Conservation (phyloP, 129 eudicot genomes). For the Glebionis coronaria region DNA sequence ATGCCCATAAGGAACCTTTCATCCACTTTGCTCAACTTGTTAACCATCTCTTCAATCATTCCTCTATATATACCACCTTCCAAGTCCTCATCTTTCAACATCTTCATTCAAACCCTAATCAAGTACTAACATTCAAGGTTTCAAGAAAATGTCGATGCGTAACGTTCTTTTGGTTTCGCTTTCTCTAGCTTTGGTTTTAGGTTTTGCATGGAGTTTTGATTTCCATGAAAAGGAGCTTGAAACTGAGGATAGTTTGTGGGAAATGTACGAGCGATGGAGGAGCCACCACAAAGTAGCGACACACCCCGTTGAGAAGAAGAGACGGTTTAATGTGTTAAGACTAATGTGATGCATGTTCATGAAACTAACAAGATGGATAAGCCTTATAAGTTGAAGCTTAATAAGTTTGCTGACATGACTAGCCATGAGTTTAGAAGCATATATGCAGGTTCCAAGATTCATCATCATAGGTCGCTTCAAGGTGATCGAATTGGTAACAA, state of each 20-base stretch:
- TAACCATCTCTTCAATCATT: slow-evolving; percentile 4
- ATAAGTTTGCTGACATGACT: slow-evolving; percentile 89
- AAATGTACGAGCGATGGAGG: slow-evolving; percentile 84
- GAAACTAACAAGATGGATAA: slow-evolving; percentile 68
- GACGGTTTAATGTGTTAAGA: slow-evolving; percentile 79
- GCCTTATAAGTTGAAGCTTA: slow-evolving; percentile 82
- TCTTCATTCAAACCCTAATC: slow-evolving; percentile 15
- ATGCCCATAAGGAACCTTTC: slow-evolving; percentile 36
- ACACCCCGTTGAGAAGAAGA: slow-evolving; percentile 60
- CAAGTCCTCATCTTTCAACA: slow-evolving; percentile 31
- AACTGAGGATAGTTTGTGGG: slow-evolving; percentile 67
- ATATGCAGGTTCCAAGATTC: slow-evolving; percentile 66
- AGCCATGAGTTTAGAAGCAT: slow-evolving; percentile 65
- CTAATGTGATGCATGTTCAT: slow-evolving; percentile 64
- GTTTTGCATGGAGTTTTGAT: slow-evolving; percentile 48
- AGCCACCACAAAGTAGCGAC: slow-evolving; percentile 69
- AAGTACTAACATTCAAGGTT: neutral
- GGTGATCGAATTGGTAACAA: slow-evolving; percentile 42
- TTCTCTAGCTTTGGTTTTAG: slow-evolving; percentile 45
- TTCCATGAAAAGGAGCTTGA: slow-evolving; percentile 75
- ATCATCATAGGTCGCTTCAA: slow-evolving; percentile 56
- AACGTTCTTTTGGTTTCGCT: slow-evolving; percentile 38
- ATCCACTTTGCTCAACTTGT: slow-evolving; percentile 21
- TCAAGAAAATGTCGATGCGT: slow-evolving; percentile 31
- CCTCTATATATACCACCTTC: slow-evolving; percentile 36